Evolutionary conservation across 2,329 filamentous ascomycete species (phyloP).

Genomic region (Clarireedia homoeocarpa): DNA sequence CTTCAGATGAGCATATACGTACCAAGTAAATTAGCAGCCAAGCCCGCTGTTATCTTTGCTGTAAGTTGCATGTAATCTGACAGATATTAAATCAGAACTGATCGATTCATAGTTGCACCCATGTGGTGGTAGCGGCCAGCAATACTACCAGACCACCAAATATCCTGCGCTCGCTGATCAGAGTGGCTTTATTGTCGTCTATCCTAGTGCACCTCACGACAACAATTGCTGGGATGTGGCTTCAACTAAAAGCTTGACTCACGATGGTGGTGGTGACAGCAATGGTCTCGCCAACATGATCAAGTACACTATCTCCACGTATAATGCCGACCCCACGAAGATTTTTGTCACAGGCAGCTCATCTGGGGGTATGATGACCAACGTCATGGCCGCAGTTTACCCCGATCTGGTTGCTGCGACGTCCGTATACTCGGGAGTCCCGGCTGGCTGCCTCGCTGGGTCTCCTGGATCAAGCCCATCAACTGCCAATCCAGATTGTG

Average conservation of each 20-base stretch:
- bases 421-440: conserved; percentile 36
- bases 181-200: conserved; percentile 52
- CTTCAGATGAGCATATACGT: too few relatives aligned
- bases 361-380: conserved; percentile 32
- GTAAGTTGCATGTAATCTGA: too few relatives aligned
- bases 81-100: too few relatives aligned
- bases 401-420: conserved; percentile 40
- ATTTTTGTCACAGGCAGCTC: conserved; percentile 45
- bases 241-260: conserved; percentile 37
- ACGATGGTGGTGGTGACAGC: conserved; percentile 48
- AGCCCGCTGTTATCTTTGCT: too few relatives aligned
- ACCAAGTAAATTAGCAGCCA: too few relatives aligned
- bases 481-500: conserved; percentile 45
- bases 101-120: conserved; percentile 1
- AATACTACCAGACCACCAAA: conserved; percentile 24
- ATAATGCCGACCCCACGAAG: conserved; percentile 40
- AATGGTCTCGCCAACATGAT: conserved; percentile 51
- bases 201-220: conserved; percentile 45
- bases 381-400: conserved; percentile 40
- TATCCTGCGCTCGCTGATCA: conserved; percentile 44
- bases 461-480: background rate
- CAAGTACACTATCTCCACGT: conserved; percentile 41
- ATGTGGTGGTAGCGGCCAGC: conserved; percentile 33
- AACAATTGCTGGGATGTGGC: conserved; percentile 51
- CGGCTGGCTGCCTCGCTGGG: conserved; percentile 37